phyloP scores from a whole-genome alignment of 73 alveolate genomes.

The Paramecium octaurelia region DNA sequence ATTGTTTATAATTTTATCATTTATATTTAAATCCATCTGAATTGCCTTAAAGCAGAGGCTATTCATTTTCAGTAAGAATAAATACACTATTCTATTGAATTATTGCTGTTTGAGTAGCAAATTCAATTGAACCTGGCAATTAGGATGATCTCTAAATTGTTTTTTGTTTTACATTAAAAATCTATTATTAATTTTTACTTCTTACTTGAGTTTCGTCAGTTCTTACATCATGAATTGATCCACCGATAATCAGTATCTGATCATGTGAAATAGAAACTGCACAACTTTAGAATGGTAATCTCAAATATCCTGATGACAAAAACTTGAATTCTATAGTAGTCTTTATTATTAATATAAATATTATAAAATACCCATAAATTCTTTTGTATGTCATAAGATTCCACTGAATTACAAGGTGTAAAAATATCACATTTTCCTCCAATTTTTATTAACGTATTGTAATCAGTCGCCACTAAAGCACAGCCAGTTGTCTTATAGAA shows the following conservation, averaged over 20 bases:
- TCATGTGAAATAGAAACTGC: neutral
- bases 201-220: conserved; percentile 12
- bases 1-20: neutral
- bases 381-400: neutral
- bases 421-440: conserved; percentile 39
- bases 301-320: neutral
- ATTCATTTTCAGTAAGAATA: neutral
- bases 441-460: neutral
- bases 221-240: conserved; percentile 25
- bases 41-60: neutral
- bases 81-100: neutral
- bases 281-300: neutral
- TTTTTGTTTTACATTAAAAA: neutral
- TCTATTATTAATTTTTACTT: neutral
- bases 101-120: neutral
- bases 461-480: neutral
- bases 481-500: conserved; percentile 13
- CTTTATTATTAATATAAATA: neutral
- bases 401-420: conserved; percentile 28
- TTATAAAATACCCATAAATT: neutral
- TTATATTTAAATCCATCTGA: neutral
- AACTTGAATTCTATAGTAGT: neutral
- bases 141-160: neutral
- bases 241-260: neutral
- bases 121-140: neutral